Evolutionary conservation across 2,329 filamentous ascomycete genomes (phyloP).

Genomic region (Didymellaceae sp.): DNA sequence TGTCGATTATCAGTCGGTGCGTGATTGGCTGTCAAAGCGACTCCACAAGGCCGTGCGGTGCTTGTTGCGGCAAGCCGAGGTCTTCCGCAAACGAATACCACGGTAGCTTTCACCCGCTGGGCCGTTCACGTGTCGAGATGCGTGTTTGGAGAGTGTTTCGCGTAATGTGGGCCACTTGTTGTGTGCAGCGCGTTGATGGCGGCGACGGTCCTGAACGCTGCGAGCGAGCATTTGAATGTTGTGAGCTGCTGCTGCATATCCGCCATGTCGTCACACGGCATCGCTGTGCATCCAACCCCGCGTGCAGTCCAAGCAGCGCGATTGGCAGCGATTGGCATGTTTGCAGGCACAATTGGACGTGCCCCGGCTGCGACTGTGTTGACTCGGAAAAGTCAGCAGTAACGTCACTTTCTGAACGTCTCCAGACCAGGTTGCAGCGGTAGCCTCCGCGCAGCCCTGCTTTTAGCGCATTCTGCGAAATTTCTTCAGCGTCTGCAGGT

Average conservation of each 20-base stretch:
- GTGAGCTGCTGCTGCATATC: background rate
- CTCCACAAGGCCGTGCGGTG: slow-evolving; percentile 16
- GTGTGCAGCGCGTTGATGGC: background rate
- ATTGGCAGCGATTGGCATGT: slow-evolving; percentile 23
- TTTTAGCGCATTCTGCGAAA: slow-evolving; percentile 19
- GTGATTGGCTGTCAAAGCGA: slow-evolving; percentile 42
- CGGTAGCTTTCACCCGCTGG: slow-evolving; percentile 10
- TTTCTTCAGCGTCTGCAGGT: slow-evolving; percentile 24
- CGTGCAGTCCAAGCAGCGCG: slow-evolving; percentile 9
- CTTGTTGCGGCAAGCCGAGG: slow-evolving; percentile 36
- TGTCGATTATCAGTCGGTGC: slow-evolving; percentile 31
- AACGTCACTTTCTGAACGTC: slow-evolving; percentile 24
- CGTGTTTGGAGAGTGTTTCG: slow-evolving; percentile 6
- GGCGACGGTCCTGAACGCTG: too few species aligned
- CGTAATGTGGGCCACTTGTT: background rate
- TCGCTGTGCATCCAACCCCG: slow-evolving; percentile 8
- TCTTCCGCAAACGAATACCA: slow-evolving; percentile 23
- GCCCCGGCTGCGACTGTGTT: slow-evolving; percentile 28
- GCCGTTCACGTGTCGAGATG: slow-evolving; percentile 32
- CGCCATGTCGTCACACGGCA: slow-evolving; percentile 11
- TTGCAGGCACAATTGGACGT: slow-evolving; percentile 12
- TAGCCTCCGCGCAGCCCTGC: slow-evolving; percentile 18
- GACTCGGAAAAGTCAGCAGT: slow-evolving; percentile 19
- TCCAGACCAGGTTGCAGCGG: slow-evolving; percentile 30
- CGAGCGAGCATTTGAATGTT: background rate